These are phyloP conservation scores for Lactarius sanguifluus DNA, from an alignment of 768 basidiomycete species.

Conservation along the genomic window DNA sequence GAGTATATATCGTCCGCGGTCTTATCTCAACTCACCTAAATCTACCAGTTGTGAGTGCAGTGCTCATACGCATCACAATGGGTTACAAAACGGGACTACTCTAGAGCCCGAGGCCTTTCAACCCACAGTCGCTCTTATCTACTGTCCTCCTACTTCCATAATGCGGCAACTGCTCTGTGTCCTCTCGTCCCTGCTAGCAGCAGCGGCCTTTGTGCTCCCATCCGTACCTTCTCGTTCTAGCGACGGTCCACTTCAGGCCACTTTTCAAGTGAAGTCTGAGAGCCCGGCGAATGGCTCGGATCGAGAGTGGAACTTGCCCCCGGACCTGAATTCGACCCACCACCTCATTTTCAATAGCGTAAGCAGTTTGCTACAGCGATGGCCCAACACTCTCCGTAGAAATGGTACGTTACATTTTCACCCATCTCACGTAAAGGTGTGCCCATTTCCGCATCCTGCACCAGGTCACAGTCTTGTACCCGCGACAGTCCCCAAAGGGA, in stretches of 20 bases:
- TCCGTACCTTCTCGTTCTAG: constrained; percentile 27
- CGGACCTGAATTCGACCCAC: constrained; percentile 36
- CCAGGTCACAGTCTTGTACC: constrained; percentile 26
- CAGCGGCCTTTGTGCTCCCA: constrained; percentile 11
- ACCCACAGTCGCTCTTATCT: too few species aligned
- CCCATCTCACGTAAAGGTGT: background rate
- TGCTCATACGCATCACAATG: too few species aligned
- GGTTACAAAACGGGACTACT: too few species aligned
- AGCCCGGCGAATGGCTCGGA: background rate
- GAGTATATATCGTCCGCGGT: background rate
- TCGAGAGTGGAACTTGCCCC: constrained; percentile 27
- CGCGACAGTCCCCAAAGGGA: constrained; percentile 23
- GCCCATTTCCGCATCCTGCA: background rate
- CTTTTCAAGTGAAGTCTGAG: background rate
- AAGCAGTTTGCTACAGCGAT: constrained; percentile 39
- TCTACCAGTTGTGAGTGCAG: too few species aligned
- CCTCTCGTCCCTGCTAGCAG: background rate
- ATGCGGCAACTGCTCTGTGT: background rate
- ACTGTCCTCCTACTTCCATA: background rate
- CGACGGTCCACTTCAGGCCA: constrained; percentile 32
- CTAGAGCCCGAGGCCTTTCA: too few species aligned
- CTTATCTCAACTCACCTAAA: background rate
- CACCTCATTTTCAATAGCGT: constrained; percentile 40
- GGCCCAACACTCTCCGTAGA: constrained; percentile 39
- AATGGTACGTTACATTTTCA: constrained; percentile 19